These are phyloP conservation scores for Phytophthora idaei DNA, from an alignment of 352 stramenopile genomes.

Conservation along the genomic window DNA sequence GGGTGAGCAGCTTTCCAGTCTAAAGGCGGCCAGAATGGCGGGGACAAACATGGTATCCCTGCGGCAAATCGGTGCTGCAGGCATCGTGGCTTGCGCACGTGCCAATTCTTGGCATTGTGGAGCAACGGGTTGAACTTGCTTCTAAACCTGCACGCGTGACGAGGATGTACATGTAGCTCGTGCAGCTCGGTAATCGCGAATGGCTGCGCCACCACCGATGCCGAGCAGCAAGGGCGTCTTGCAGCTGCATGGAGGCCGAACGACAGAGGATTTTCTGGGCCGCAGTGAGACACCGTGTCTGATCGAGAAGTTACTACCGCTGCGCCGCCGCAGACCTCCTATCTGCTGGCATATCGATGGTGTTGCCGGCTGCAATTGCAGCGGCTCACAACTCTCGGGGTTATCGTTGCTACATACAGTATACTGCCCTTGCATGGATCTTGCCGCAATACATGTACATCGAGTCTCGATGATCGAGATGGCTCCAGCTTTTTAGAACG, in stretches of 20 bases:
- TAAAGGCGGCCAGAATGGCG: not conserved
- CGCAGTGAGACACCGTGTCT: constrained; percentile 4
- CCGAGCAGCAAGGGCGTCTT: not conserved
- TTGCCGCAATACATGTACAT: not conserved
- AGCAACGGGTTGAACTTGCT: no score
- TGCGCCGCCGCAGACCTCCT: not conserved
- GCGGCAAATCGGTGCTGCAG: no score
- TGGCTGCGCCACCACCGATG: not conserved
- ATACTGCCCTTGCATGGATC: not conserved
- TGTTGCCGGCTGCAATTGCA: no score
- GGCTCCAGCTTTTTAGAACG: not conserved
- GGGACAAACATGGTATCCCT: no score
- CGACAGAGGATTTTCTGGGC: constrained; percentile 1
- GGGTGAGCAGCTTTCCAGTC: no score
- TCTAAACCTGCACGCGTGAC: not conserved
- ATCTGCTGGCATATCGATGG: not conserved
- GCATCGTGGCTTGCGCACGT: no score
- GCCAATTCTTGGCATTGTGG: no score
- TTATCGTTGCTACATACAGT: not conserved
- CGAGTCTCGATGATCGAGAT: not conserved
- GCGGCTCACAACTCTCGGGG: not conserved
- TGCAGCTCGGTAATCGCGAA: no score
- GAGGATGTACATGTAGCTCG: not conserved
- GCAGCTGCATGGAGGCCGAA: not conserved
- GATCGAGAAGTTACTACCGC: constrained; percentile 1